Base-by-base conservation (phyloP, 2,329 filamentous ascomycete genomes). In the Aspergillus felis region DNA sequence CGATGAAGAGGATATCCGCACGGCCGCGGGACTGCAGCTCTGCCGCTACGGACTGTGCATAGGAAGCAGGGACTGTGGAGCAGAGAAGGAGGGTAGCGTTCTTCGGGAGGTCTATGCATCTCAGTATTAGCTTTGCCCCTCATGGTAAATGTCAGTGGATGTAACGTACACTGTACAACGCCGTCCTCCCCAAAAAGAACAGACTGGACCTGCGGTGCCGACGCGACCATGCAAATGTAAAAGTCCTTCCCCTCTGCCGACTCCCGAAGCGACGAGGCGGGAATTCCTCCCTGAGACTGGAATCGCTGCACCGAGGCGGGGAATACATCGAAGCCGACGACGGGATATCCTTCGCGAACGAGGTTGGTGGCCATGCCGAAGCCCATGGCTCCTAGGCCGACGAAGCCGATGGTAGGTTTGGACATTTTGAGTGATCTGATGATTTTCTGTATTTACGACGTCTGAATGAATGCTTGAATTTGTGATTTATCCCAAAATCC, bases 321-420 rank as follows among this genome's bases (percentile, higher is more conserved):
- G 76, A 84, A 90, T 44, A 91, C 83, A 67, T 92, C 89, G 70
- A 86, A 91, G 56, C 88, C 88, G 24, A 84, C 87, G 25, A 91
- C 87, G 27, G 76, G 59, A 72, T 87, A 89, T 57, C 87, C 87
- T 61, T 83, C 76, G 63, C 85, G 84, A 66, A 91, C 78, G 49
- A 92, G 82, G 69, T 91, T 82, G 58, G 84, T 89, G 61, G 89
- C 89, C 88, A 92, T 91, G 69, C 89, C 89, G 71, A 90, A 89
- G 69, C 89, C 89, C 89, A 91, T 91, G 74, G 88, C 88, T 56
- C 89, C 89, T 3, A 92, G 86, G 78, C 89, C 89, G 61, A 89
- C 86, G 74, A 91, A 90, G 62, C 84, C 82, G 54, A 89, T 77
- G 54, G 74, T 67, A 27, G 80, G 78, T 68, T 80, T 82, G 35